Evolutionary conservation across 1,284 basidiomycete genomes (phyloP), one percentile per base, ranked within the genome.

Genomic region (Apiotrichum sp.): DNA sequence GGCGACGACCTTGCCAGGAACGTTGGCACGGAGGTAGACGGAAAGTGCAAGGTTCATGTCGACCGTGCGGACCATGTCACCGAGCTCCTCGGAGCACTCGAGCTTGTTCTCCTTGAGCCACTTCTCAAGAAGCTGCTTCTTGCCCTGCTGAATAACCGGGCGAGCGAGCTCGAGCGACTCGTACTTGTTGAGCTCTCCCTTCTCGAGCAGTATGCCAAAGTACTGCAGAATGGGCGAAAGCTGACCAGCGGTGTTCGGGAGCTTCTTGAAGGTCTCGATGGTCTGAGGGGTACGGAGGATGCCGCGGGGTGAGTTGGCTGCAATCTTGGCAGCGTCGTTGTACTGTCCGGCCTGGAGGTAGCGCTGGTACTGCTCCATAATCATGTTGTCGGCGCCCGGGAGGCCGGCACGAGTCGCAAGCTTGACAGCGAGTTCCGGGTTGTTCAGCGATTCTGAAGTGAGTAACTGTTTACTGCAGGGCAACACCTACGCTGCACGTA

Each of bases 101-200:
- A 99, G 86, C 89, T 98, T 99, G 80, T 97, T 97, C 82, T 98
- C 96, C 79, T 99, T 99, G 64, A 98, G 80, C 96, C 96, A 99
- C 73, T 98, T 98, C 80, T 99, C 96, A 32, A 99, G 82, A 46
- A 98, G 80, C 71, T 98, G 93, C 79, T 99, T 98, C 71, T 93
- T 86, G 53, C 93, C 93, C 79, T 99, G 96, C 67, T 91, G 87
- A 50, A 99, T 80, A 11, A 99, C 96, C 29, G 96, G 96, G 52
- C 92, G 86, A 0, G 96, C 95, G 44, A 99, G 85, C 76, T 99
- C 96, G 46, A 99, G 79, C 38, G 92, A 96, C 77, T 99, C 96
- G 39, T 88, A 84, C 75, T 95, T 93, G 80, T 99, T 99, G 57
- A 99, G 84, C 77, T 97, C 89, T 40, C 95, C 95, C 77, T 93